Base-by-base conservation (phyloP, 805 yeast species). In the Metschnikowia baotianmanensis region DNA sequence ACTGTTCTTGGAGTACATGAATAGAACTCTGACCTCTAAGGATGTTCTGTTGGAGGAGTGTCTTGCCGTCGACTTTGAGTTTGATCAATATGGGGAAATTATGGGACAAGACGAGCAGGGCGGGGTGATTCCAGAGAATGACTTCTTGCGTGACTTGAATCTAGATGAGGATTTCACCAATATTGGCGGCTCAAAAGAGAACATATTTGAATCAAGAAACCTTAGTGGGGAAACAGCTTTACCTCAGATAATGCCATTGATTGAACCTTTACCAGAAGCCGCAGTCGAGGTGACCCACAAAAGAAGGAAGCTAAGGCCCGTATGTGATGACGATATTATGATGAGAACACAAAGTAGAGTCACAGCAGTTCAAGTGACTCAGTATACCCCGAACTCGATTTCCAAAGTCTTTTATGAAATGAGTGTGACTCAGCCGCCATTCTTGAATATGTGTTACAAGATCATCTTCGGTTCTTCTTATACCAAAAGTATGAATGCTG, bases 1-100 rank as follows among this genome's bases (percentile, higher is more conserved):
- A 13, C 51, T 47, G 51, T 47, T 55, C 19, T 45, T 45, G 19
- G 50, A 46, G 17, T 56, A 43, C 26, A 36, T 51, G 45, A 48
- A 52, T 12, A 38, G 37, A 22, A 46, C 50, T 8, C 35, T 45
- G 16, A 32, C 26, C 4, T 37, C 45, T 9, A 41, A 47, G 9
- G 48, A 49, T n/a, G 36, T 43, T 10, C 41, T 36, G 15, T 29
- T 34, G 25, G 47, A 40, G 1, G 48, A 43, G 6, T 29, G 44
- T 17, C 38, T 31, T 5, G 45, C 36, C 1, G 47, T 57, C 2
- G 56, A 50, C 24, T 52, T 58, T 40, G 63, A 52, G 29, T 56
- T 59, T 30, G 48, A 56, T 25, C 39, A 49, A 6, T 39, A 52
- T 36, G 62, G 61, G 33, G 59, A 63, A 7, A 43, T 50, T 5